Percentiles rank a stretch among this genome's conserved stretches.
Conservation (phyloP, 2,329 filamentous ascomycete genomes). For the Alternaria sp. region DNA sequence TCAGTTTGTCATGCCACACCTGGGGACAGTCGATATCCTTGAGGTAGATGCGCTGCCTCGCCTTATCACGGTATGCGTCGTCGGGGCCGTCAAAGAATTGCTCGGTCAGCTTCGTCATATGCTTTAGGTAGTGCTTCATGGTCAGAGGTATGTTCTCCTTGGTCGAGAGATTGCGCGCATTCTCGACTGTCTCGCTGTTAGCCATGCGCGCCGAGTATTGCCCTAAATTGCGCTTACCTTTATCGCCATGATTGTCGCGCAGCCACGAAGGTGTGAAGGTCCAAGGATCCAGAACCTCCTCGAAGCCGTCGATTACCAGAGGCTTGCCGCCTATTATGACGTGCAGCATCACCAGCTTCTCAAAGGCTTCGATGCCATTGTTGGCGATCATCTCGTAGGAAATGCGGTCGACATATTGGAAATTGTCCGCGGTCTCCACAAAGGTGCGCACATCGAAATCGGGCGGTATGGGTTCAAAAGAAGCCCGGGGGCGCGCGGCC, state of each 20-base stretch:
- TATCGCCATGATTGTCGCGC: conserved; percentile 76
- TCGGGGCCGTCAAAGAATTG: conserved; percentile 73
- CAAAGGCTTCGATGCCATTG: conserved; percentile 79
- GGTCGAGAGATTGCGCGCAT: conserved; percentile 78
- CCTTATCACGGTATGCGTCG: conserved; percentile 77
- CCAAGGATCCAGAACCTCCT: conserved; percentile 73
- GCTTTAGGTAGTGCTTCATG: conserved; percentile 86
- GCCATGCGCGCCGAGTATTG: conserved; percentile 26
- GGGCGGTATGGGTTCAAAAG: conserved; percentile 89
- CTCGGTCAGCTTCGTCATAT: conserved; percentile 81
- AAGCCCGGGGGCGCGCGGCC: conserved; percentile 78
- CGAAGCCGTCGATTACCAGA: conserved; percentile 88
- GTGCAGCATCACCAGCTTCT: conserved; percentile 82
- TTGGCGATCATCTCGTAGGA: conserved; percentile 78
- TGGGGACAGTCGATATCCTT: conserved; percentile 96
- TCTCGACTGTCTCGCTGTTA: conserved; percentile 68
- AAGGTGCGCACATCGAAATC: conserved; percentile 78
- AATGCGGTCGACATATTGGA: conserved; percentile 84
- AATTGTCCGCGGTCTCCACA: conserved; percentile 80
- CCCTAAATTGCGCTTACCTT: conserved; percentile 62
- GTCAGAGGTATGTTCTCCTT: conserved; percentile 82
- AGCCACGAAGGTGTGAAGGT: conserved; percentile 86
- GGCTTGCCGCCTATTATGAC: conserved; percentile 87
- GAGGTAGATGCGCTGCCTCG: conserved; percentile 85
- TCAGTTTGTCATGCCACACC: conserved; percentile 83